Percentiles rank a stretch among this genome's conserved stretches.
phyloP scores from a whole-genome alignment of 2,329 filamentous ascomycete genomes.

The Ustulina deusta region DNA sequence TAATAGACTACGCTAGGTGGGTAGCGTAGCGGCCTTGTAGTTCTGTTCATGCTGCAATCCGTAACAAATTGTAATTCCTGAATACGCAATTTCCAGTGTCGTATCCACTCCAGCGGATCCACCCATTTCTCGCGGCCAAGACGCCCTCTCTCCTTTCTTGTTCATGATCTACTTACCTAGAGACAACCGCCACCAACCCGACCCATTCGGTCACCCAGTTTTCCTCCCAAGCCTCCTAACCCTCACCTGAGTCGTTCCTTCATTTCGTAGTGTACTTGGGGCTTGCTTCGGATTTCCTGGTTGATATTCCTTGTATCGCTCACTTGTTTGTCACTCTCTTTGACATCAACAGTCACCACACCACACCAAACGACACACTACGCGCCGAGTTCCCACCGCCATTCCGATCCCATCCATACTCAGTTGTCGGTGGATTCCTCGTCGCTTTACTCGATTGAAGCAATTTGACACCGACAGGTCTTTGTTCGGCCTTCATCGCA shows the following conservation, averaged over 20 bases:
- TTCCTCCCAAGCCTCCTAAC: constrained; percentile 20
- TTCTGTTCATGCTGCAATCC: neutral
- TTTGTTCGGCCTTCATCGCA: neutral
- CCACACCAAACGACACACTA: constrained; percentile 5
- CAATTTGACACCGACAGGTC: constrained; percentile 1
- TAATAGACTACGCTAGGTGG: too few relatives aligned
- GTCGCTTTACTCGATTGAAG: neutral
- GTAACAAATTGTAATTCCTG: constrained; percentile 13
- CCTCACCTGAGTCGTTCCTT: constrained; percentile 39
- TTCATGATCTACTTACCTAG: constrained; percentile 8
- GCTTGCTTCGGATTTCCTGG: constrained; percentile 7
- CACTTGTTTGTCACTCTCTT: constrained; percentile 10
- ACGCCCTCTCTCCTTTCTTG: constrained; percentile 16
- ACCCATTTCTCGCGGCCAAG: neutral
- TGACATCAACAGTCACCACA: constrained; percentile 17
- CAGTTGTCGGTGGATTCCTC: neutral
- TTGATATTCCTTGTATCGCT: constrained; percentile 11
- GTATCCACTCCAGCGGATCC: constrained; percentile 5
- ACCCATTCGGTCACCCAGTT: constrained; percentile 10
- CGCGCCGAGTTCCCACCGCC: constrained; percentile 13
- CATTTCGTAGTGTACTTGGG: constrained; percentile 17
- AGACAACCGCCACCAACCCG: constrained; percentile 4
- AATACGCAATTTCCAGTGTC: constrained; percentile 16
- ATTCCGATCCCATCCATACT: neutral
- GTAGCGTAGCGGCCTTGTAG: constrained; percentile 3